Base-by-base conservation (phyloP, 2,329 filamentous ascomycete species). In the Ophiosphaerella narmari region DNA sequence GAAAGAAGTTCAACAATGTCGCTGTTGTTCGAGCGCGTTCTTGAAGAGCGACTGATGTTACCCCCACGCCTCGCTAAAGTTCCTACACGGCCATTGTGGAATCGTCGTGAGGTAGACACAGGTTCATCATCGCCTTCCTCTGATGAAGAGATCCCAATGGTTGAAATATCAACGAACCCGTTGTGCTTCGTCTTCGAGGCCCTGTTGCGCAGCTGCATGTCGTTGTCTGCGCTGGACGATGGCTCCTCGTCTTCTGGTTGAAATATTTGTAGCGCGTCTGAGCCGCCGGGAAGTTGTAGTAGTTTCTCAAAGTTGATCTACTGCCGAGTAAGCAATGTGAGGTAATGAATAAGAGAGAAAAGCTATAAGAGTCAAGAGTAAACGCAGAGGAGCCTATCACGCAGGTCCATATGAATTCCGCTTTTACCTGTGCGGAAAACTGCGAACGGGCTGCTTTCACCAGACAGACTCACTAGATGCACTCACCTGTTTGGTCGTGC, bases 221-320 rank as follows among this genome's bases (percentile, higher is more conserved):
- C 48, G 24, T 57, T 50, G 39, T 46, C 48, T 14, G 52, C 48
- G 38, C 52, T 62, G 1, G 48, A 14, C 23, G 63, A 55, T 18
- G 48, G 52, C 14, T 42, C 42, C 23, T 55, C 47, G 43, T 63
- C 59, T 50, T 63, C 42, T n/a, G 61, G 48, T 26, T 74, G 68
- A 59, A 76, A 80, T 13, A 68, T 57, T 32, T 77, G 63, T 18
- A 83, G 67, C 14, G 79, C 78, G 52, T 72, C 69, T 39, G 70
- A 61, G 14, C 81, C 81, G 63, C 81, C 79, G 8, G 74, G 65
- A 24, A 79, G 70, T 2, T 67, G 54, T 11, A 80, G 56, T 3
- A 83, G 68, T 29, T 77, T 66, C 31, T 78, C 69, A 29, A 78
- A 75, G 12, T 73, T 60, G 9, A 82, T 66, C 81, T 83, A 18